Evolutionary conservation across 805 yeast species (phyloP).

Genomic region (Candida nemodendra): DNA sequence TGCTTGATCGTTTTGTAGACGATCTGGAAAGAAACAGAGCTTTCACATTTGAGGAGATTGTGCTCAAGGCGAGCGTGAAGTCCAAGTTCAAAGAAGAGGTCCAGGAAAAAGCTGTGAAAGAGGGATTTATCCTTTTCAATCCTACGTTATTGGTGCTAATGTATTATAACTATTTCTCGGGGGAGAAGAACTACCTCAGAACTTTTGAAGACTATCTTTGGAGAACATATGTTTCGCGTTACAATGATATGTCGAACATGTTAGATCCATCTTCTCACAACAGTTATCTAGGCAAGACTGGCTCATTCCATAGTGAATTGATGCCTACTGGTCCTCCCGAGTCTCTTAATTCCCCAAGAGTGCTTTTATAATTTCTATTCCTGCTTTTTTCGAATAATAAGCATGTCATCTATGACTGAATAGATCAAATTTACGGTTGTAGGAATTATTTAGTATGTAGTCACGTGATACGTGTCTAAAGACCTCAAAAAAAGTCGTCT

Average conservation of each 20-base stretch:
- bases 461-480: no score
- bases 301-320: no score
- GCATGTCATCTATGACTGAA: no score
- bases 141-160: constrained; percentile 2
- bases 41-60: constrained; percentile 5
- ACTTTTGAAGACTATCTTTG: constrained; percentile 15
- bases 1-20: constrained; percentile 56
- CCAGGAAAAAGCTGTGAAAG: constrained; percentile 2
- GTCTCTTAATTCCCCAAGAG: no score
- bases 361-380: no score
- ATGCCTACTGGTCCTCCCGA: no score
- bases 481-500: no score
- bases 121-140: constrained; percentile 5
- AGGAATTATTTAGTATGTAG: no score
- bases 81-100: constrained; percentile 9
- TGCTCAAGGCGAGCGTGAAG: constrained; percentile 1
- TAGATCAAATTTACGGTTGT: no score
- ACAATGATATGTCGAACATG: neutral
- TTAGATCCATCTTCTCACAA: neutral
- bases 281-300: no score
- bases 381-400: no score
- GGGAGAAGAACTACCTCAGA: constrained; percentile 5
- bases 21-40: constrained; percentile 35
- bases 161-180: constrained; percentile 10
- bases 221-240: constrained; percentile 5